phyloP scores from a whole-genome alignment of 805 yeast species.

The Zygoascus ofunaensis region DNA sequence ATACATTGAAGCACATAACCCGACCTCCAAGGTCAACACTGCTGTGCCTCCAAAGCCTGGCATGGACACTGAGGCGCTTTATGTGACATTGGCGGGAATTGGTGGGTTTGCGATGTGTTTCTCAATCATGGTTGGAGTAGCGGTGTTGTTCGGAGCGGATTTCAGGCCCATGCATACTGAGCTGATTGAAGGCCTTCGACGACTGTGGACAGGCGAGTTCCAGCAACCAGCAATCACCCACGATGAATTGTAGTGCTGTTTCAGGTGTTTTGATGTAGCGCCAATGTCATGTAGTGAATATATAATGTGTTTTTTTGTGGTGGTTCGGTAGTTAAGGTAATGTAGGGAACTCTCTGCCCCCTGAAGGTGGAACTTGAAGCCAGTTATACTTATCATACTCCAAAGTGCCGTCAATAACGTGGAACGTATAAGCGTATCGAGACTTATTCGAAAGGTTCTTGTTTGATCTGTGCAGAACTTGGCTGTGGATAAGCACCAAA shows the following conservation, averaged over 20 bases:
- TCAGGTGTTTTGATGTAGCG: no score
- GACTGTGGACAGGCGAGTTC: background rate
- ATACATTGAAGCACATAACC: constrained; percentile 49
- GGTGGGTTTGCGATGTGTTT: constrained; percentile 16
- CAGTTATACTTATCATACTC: constrained; percentile 60
- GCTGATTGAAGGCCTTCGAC: background rate
- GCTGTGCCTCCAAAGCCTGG: constrained; percentile 10
- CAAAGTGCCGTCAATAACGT: constrained; percentile 58
- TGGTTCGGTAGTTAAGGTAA: no score
- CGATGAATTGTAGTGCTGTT: no score
- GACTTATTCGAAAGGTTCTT: constrained; percentile 45
- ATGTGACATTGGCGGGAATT: constrained; percentile 15
- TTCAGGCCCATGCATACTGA: constrained; percentile 19
- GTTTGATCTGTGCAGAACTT: constrained; percentile 64
- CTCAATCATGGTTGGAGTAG: constrained; percentile 20
- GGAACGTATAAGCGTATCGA: constrained; percentile 73
- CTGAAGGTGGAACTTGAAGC: constrained; percentile 68
- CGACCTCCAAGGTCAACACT: constrained; percentile 9
- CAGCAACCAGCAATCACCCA: background rate
- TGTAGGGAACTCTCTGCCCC: constrained; percentile 53
- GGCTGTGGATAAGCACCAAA: constrained; percentile 59
- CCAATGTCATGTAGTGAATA: no score
- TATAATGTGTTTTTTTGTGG: no score
- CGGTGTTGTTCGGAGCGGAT: constrained; percentile 24
- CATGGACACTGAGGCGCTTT: constrained; percentile 9